phyloP scores from a whole-genome alignment of 352 stramenopile genomes.

The Albugo laibachii region DNA sequence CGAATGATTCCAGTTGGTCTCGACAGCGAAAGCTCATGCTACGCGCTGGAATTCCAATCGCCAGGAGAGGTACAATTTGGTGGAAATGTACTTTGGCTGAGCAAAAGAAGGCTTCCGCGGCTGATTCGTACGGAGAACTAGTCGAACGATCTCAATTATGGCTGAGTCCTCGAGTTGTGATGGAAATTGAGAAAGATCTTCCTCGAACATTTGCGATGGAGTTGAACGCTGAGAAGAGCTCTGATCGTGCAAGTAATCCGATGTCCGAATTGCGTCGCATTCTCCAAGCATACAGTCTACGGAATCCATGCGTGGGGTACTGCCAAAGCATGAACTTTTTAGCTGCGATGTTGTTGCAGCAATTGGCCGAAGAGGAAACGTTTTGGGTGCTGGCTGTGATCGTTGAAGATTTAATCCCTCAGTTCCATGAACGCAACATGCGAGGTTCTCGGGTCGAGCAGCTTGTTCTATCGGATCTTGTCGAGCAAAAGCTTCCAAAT shows the following conservation, averaged over 20 bases:
- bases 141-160: conserved; percentile 23
- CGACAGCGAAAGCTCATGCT: conserved; percentile 11
- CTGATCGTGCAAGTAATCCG: conserved; percentile 11
- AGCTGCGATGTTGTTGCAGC: conserved; percentile 49
- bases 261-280: conserved; percentile 54
- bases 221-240: conserved; percentile 1
- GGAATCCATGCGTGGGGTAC: conserved; percentile 72
- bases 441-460: conserved; percentile 76
- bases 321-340: conserved; percentile 84
- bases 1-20: no score
- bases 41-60: conserved; percentile 34
- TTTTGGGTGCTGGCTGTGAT: conserved; percentile 77
- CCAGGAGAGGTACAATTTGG: conserved; percentile 55
- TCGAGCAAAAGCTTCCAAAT: conserved; percentile 69
- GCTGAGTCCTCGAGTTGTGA: conserved; percentile 33
- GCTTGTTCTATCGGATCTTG: conserved; percentile 66
- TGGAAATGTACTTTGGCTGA: conserved; percentile 56
- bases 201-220: conserved; percentile 53
- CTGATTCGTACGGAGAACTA: conserved; percentile 33
- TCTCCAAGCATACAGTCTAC: conserved; percentile 65
- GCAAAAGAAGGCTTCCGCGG: conserved; percentile 17
- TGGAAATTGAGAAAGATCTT: conserved; percentile 82
- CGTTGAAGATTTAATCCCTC: conserved; percentile 78
- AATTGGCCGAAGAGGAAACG: conserved; percentile 68
- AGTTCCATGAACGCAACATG: conserved; percentile 80